Percentiles rank a stretch among this genome's conserved stretches.
These are phyloP conservation scores for Penicillium brevicompactum DNA, from an alignment of 2,329 filamentous ascomycete species.

Conservation along the genomic window DNA sequence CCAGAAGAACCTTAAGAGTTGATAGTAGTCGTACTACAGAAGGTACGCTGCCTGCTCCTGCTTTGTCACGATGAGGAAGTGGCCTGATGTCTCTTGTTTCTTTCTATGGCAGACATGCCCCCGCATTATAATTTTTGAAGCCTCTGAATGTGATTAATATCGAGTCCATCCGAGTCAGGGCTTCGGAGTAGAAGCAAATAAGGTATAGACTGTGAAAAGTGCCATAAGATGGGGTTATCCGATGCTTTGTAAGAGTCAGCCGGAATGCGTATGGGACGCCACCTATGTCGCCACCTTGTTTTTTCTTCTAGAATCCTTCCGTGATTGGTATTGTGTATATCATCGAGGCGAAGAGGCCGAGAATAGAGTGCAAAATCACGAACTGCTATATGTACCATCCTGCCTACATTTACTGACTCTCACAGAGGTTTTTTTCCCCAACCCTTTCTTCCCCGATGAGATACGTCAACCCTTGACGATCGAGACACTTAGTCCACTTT, in stretches of 20 bases:
- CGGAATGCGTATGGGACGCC: background rate
- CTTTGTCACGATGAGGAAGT: too few species aligned
- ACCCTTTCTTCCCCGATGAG: background rate
- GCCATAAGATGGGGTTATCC: too few species aligned
- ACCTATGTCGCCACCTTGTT: background rate
- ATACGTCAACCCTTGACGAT: background rate
- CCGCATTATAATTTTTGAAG: too few species aligned
- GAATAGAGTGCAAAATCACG: background rate
- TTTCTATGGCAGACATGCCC: too few species aligned
- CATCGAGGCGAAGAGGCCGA: background rate
- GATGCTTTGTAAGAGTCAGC: background rate
- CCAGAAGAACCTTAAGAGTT: too few species aligned
- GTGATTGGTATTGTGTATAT: background rate
- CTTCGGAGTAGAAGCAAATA: too few species aligned
- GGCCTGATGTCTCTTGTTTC: too few species aligned
- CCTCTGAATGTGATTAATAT: too few species aligned
- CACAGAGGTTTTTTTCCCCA: background rate
- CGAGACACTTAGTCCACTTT: constrained; percentile 1
- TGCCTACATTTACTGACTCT: background rate
- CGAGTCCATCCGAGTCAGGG: too few species aligned
- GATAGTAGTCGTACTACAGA: too few species aligned
- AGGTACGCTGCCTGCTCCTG: too few species aligned
- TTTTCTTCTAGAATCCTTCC: background rate
- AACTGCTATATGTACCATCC: background rate
- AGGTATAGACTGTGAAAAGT: too few species aligned